Evolutionary conservation across 305 asterid genomes (phyloP), one percentile per base, ranked within the genome.

Genomic region (Plantago coronopus): DNA sequence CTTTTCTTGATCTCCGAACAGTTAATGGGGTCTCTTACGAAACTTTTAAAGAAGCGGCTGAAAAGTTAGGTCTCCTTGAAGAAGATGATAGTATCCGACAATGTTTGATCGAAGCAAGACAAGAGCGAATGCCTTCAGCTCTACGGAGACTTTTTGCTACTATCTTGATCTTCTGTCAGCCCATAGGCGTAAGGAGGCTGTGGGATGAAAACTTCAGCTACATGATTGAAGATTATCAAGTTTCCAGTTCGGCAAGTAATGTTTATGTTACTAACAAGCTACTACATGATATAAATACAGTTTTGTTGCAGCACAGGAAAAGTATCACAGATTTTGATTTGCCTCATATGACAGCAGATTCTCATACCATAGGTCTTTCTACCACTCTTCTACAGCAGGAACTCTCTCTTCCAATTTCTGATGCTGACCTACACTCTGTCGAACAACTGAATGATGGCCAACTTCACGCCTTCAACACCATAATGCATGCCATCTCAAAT

Each of bases 91-190:
- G 54, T 15, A 44, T 19, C 15, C 43, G 43, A 0, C 23, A 44
- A 44, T 59, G 64, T 16, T 59, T 59, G 44, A 8, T 59, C 0
- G 63, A 59, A 31, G 64, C 64, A 44, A 59, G 64, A 22, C 8
- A 1, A 3, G 31, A 20, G 2, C 12, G 20, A 15, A 53, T 64
- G 68, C 44, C 44, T 40, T 18, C 40, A 4, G 22, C 61, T 14
- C 38, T 53, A 2, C 38, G 61, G n/a, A 40, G 60, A 1, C 31
- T 64, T 7, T 63, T 64, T 64, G 53, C 38, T 3, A 37, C 68
- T 14, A 64, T 42, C 38, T 21, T 58, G 21, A 12, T 62, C 18
- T 22, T n/a, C 17, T 34, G 49, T 49, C 18, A 62, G 15, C 67
- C 67, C 18, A 37, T 19, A 11, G 46, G 46, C 19, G 48, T 62